Evolutionary conservation across 2,329 filamentous ascomycete genomes (phyloP), one percentile per base, ranked within the genome.

Genomic region (Sporothrix schenckii): DNA sequence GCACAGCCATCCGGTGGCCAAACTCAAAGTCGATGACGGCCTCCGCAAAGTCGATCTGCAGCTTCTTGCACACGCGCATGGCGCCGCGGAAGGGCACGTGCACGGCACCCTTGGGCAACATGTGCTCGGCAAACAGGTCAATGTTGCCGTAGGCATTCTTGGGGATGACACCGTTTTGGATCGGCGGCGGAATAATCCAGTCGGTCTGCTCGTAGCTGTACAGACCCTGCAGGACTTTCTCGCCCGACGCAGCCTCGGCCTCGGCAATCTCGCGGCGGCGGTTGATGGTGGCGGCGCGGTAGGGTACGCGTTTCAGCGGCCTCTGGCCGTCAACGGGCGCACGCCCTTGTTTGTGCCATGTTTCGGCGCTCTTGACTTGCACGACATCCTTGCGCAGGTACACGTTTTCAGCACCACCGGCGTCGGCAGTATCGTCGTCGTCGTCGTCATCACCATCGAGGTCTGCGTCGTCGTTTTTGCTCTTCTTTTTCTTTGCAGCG

Each of bases 1-100:
- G 95, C 0, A 98, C 93, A 5, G 95, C 95, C 85, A 95, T 94
- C 72, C 95, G 91, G 75, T 95, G 91, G 0, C 94, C 94, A 78
- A 98, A 99, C 77, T 99, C 95, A 78, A 99, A 99, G 1, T 93
- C 95, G 0, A 94, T 94, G 2, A 97, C 95, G 0, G 95, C 95
- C 80, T 98, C 95, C 0, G 95, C 95, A 75, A 90, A 96, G 77
- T 97, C 93, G 50, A 98, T 91, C 4, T 88, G 88, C 0, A 99
- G 83, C 72, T 91, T 89, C 77, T 92, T 93, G 79, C 94, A 97
- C 1, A 97, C 87, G 63, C 90, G 89, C 44, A 90, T 89, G 0
- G 90, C 91, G 0, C 92, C 92, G 60, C 90, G 88, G 69, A 90
- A 89, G 0, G 93, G 93, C 1, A 98, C 85, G 78, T 99, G 95